A percentile compares a stretch with the other conserved stretches of the same genome.
These are phyloP conservation scores for Limnomonas spitsbergensis DNA, from an alignment of 139 green algal species.

Conservation along the genomic window DNA sequence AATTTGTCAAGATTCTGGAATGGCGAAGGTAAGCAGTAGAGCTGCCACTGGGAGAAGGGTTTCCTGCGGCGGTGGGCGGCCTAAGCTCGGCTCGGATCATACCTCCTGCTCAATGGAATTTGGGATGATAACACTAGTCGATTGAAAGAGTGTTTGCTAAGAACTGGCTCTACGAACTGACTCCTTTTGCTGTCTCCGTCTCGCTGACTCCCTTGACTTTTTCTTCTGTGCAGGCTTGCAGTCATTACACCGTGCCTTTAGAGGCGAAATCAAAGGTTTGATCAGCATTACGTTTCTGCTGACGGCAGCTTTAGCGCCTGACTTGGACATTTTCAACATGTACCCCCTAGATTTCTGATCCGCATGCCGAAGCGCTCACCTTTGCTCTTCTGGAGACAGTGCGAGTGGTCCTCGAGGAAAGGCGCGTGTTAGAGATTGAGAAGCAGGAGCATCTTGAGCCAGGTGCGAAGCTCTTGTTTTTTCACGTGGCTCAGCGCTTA, in stretches of 20 bases:
- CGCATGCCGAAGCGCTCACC: not conserved
- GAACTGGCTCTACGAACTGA: not conserved
- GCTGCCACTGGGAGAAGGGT: not conserved
- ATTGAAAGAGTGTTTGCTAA: no score
- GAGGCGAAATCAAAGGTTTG: not conserved
- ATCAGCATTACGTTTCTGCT: not conserved
- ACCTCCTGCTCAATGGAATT: not conserved
- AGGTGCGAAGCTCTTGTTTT: no score
- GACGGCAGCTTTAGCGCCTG: not conserved
- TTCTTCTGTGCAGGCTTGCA: not conserved
- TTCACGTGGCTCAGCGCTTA: no score
- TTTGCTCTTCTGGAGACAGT: conserved; percentile 20
- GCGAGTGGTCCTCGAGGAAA: conserved; percentile 5
- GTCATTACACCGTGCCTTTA: not conserved
- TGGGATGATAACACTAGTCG: no score
- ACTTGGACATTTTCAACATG: not conserved
- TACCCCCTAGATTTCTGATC: not conserved
- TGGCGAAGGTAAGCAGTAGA: not conserved
- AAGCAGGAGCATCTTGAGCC: no score
- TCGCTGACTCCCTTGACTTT: not conserved
- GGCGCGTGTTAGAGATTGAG: not conserved
- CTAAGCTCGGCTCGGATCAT: not conserved
- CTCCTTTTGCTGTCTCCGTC: not conserved
- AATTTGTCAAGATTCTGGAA: no score
- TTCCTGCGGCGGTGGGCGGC: not conserved